Conservation (phyloP, 192 early-diverging fungal genomes). For the Oehlia diaphana region DNA sequence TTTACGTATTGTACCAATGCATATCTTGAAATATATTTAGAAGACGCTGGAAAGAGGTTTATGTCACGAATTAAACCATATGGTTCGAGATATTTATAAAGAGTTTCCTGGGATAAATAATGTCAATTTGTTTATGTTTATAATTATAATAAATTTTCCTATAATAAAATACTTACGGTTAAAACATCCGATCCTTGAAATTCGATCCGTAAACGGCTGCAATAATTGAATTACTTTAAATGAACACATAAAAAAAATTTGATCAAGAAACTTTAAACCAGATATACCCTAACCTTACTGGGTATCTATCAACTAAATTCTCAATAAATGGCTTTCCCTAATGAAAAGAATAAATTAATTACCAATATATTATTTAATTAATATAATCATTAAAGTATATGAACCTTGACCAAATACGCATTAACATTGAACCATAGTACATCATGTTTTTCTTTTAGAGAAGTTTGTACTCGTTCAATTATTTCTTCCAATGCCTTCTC, state of each 20-base stretch:
- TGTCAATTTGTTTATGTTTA: neutral
- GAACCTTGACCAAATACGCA: conserved; percentile 61
- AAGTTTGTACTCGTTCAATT: conserved; percentile 42
- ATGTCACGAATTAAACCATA: conserved; percentile 88
- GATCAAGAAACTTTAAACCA: too few relatives aligned
- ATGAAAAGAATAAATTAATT: neutral
- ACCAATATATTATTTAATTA: neutral
- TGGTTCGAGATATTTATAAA: conserved; percentile 72
- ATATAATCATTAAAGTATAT: neutral
- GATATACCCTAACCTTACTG: conserved; percentile 26
- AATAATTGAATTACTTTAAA: conserved; percentile 41
- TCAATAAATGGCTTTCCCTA: conserved; percentile 69
- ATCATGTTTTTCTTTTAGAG: conserved; percentile 51
- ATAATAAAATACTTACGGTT: conserved; percentile 32
- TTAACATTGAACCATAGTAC: conserved; percentile 72
- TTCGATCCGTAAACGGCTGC: conserved; percentile 63
- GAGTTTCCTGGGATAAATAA: conserved; percentile 43
- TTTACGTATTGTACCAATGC: conserved; percentile 79
- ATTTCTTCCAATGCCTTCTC: conserved; percentile 45
- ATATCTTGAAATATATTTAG: conserved; percentile 76
- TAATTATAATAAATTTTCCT: too few relatives aligned
- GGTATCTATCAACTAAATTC: conserved; percentile 62
- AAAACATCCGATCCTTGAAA: conserved; percentile 74
- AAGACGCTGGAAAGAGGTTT: conserved; percentile 48
- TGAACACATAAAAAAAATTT: neutral